A percentile compares a stretch with the other conserved stretches of the same genome.
These are phyloP conservation scores for Aspergillus affinis DNA, from an alignment of 495 filamentous ascomycete species.

Conservation along the genomic window DNA sequence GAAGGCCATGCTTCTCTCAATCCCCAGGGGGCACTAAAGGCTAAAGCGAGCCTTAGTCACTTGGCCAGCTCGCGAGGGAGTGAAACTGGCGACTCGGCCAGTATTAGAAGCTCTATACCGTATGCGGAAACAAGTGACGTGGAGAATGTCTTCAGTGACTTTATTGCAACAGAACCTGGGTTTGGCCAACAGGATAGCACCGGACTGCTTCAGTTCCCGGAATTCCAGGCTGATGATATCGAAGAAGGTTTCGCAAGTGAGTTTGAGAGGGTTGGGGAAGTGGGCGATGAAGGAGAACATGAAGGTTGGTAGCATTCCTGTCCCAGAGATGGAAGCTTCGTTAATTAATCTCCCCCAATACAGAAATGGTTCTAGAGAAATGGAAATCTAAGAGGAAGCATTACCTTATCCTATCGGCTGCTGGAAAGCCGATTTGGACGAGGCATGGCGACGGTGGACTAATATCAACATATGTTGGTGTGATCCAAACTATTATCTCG, in stretches of 20 bases:
- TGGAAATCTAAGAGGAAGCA: conserved; percentile 94
- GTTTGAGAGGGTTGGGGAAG: conserved; percentile 73
- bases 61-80: conserved; percentile 50
- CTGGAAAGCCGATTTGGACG: conserved; percentile 98
- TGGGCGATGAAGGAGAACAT: conserved; percentile 58
- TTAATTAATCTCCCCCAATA: conserved; percentile 13
- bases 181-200: conserved; percentile 25
- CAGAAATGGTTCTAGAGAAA: conserved; percentile 63
- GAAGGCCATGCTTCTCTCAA: conserved; percentile 51
- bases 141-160: conserved; percentile 79
- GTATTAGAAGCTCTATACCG: conserved; percentile 78
- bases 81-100: conserved; percentile 76
- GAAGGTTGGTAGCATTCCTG: conserved; percentile 53
- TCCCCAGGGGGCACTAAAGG: conserved; percentile 35
- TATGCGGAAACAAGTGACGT: conserved; percentile 72
- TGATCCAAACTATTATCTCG: conserved; percentile 95
- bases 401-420: conserved; percentile 91
- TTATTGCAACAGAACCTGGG: conserved; percentile 36
- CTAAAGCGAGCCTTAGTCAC: conserved; percentile 45
- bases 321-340: background rate
- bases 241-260: conserved; percentile 69
- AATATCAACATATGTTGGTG: conserved; percentile 90
- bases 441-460: conserved; percentile 87
- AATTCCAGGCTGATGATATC: conserved; percentile 53
- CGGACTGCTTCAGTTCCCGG: conserved; percentile 46